These are phyloP conservation scores for Chlorella sp. DNA, from an alignment of 139 green algal species.

Conservation along the genomic window DNA sequence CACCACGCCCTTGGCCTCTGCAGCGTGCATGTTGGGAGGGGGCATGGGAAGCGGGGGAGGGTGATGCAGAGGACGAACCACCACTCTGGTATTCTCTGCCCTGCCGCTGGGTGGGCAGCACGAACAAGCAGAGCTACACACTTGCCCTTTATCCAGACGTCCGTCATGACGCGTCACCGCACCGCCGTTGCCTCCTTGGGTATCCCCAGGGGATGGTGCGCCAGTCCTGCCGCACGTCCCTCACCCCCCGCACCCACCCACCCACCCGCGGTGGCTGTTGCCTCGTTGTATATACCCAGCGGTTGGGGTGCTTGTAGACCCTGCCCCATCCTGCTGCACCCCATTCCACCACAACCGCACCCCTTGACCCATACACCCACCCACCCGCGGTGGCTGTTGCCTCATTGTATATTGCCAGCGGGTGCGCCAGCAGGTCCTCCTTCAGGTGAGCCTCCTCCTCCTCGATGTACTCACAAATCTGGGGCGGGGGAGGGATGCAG, in stretches of 20 bases:
- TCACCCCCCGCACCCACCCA: no score
- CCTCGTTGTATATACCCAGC: constrained; percentile 52
- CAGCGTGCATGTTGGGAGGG: background rate
- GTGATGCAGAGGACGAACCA: background rate
- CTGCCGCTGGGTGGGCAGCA: no score
- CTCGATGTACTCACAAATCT: constrained; percentile 76
- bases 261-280: constrained; percentile 36
- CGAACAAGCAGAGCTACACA: no score
- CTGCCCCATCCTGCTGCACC: no score
- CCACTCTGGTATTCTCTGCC: background rate
- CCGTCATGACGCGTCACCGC: background rate
- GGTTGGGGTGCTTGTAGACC: no score
- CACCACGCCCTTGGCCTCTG: constrained; percentile 54
- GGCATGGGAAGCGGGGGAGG: no score
- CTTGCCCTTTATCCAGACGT: background rate
- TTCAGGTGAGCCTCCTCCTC: constrained; percentile 74
- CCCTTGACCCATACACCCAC: no score
- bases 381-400: constrained; percentile 42
- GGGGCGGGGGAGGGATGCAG: background rate
- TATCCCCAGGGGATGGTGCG: background rate
- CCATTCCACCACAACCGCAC: no score
- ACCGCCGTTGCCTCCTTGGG: background rate
- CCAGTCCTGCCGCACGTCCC: background rate
- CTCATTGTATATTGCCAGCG: constrained; percentile 53
- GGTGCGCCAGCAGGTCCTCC: constrained; percentile 59